phyloP scores from a whole-genome alignment of 2,329 filamentous ascomycete species.

The Cladosporium cucumerinum region DNA sequence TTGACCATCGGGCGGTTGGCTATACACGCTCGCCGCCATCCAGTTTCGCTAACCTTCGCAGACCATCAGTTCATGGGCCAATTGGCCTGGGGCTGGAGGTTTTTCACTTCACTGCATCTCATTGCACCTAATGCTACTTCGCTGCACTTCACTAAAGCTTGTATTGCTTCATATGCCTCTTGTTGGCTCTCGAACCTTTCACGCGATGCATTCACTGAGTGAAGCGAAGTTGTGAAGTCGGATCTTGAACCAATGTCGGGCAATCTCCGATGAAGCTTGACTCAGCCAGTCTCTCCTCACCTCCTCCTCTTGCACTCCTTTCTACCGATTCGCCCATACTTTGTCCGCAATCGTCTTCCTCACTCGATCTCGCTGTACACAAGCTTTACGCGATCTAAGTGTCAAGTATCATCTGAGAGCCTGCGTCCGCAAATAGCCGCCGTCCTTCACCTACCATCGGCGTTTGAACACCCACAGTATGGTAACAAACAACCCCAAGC shows the following conservation, averaged over 20 bases:
- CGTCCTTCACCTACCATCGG: background rate
- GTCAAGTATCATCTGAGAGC: background rate
- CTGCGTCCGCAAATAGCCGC: background rate
- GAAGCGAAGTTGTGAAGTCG: background rate
- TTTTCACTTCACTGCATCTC: background rate
- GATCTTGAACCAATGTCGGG: background rate
- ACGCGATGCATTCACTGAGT: background rate
- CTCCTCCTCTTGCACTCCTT: background rate
- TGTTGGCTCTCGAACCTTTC: background rate
- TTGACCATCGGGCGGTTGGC: background rate
- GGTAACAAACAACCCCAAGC: background rate
- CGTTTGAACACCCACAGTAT: background rate
- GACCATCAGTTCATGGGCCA: slow-evolving; percentile 4
- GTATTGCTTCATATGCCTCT: background rate
- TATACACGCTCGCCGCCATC: background rate
- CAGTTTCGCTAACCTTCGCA: background rate
- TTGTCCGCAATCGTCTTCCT: background rate
- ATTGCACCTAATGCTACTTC: background rate
- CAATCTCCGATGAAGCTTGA: background rate
- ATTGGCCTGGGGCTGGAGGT: slow-evolving; percentile 4
- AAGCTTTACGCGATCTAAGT: background rate
- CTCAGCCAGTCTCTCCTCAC: background rate
- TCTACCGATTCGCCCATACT: background rate
- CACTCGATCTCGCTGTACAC: background rate
- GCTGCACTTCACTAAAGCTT: background rate